These are phyloP conservation scores for Penicillium argentinense DNA, from an alignment of 495 filamentous ascomycete species.

Conservation along the genomic window DNA sequence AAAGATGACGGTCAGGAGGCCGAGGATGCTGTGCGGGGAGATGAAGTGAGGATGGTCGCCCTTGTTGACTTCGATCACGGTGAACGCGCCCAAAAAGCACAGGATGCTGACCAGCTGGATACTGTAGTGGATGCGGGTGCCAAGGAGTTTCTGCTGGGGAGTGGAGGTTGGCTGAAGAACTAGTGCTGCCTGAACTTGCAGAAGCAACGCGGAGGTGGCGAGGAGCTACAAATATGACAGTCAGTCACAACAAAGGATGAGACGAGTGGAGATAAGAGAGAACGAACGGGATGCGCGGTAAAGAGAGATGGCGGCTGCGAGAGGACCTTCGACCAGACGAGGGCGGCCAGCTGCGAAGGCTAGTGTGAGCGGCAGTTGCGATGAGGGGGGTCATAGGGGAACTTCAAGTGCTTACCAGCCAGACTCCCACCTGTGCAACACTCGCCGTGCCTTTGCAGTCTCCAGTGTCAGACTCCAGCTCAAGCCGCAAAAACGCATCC, in stretches of 20 bases:
- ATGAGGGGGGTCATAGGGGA: background rate
- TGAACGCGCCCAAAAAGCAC: slow-evolving; percentile 63
- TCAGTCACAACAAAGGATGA: slow-evolving; percentile 1
- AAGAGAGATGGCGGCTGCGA: slow-evolving; percentile 68
- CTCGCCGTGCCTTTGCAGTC: slow-evolving; percentile 65
- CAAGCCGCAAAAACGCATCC: no score
- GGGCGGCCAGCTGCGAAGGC: slow-evolving; percentile 56
- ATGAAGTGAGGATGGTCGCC: slow-evolving; percentile 67
- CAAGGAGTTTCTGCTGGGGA: slow-evolving; percentile 66
- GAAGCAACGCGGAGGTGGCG: slow-evolving; percentile 70
- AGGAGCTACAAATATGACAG: slow-evolving; percentile 54
- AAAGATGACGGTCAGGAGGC: slow-evolving; percentile 70
- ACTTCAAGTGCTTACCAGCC: slow-evolving; percentile 50
- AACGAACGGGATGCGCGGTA: slow-evolving; percentile 73
- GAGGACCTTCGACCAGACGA: slow-evolving; percentile 75
- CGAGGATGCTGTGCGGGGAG: slow-evolving; percentile 76
- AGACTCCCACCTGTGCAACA: slow-evolving; percentile 65
- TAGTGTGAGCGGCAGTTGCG: background rate
- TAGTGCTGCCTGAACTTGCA: slow-evolving; percentile 76
- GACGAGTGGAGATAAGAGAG: background rate
- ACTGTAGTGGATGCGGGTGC: slow-evolving; percentile 65
- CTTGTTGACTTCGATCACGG: slow-evolving; percentile 85
- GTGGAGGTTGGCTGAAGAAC: slow-evolving; percentile 87
- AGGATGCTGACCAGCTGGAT: slow-evolving; percentile 65
- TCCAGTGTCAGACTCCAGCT: no score